Conservation (phyloP, 2,329 filamentous ascomycete genomes). For the Fusarium subtropicale region DNA sequence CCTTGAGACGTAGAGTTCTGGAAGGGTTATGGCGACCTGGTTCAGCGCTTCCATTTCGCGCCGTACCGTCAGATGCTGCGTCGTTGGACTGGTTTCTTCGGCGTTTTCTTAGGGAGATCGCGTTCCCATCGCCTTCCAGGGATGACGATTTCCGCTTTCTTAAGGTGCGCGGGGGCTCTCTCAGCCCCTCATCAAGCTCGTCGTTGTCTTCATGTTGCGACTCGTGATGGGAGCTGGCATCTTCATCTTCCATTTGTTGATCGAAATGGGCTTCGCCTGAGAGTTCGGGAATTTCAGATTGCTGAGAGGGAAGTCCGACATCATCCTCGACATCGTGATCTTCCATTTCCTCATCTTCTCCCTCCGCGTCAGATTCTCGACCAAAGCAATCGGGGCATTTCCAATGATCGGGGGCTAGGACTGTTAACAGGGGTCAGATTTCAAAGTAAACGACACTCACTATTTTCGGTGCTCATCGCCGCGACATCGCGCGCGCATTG, state of each 20-base stretch:
- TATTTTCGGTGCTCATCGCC: slow-evolving; percentile 51
- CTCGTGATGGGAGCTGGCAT: slow-evolving; percentile 26
- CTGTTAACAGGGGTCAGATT: slow-evolving; percentile 19
- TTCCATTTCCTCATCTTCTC: slow-evolving; percentile 49
- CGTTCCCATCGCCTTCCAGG: slow-evolving; percentile 68
- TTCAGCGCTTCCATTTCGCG: slow-evolving; percentile 49
- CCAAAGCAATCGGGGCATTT: slow-evolving; percentile 63
- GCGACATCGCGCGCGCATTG: slow-evolving; percentile 83
- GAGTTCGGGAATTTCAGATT: slow-evolving; percentile 42
- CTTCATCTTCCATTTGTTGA: slow-evolving; percentile 22
- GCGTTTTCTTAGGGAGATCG: slow-evolving; percentile 65
- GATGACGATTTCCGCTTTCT: slow-evolving; percentile 88
- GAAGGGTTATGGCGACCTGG: slow-evolving; percentile 54
- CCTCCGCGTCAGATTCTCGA: slow-evolving; percentile 50
- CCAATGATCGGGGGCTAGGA: slow-evolving; percentile 59
- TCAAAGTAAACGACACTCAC: slow-evolving; percentile 39
- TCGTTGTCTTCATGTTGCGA: slow-evolving; percentile 27
- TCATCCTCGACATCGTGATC: slow-evolving; percentile 42
- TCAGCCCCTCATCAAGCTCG: slow-evolving; percentile 21
- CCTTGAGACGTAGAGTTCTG: slow-evolving; percentile 70
- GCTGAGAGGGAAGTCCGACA: slow-evolving; percentile 42
- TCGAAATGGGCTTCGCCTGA: slow-evolving; percentile 19
- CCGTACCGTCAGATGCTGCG: slow-evolving; percentile 52
- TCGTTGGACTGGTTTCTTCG: slow-evolving; percentile 62
- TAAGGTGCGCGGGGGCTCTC: slow-evolving; percentile 77